Conservation (phyloP, 1,284 basidiomycete genomes). For the Ustilago curta region DNA sequence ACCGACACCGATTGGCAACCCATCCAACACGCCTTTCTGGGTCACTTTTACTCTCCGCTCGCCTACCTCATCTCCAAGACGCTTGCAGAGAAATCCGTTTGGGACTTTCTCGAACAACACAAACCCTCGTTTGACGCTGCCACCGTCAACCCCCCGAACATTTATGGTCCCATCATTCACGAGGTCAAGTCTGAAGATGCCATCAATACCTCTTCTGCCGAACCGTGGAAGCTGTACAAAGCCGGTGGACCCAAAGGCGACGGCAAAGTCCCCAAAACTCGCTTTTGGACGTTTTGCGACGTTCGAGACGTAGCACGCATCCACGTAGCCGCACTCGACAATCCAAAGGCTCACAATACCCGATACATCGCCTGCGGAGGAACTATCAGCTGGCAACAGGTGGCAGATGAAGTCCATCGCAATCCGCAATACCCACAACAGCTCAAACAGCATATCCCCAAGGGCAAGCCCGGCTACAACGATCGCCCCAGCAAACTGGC, state of each 20-base stretch:
- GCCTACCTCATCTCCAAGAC: conserved; percentile 69
- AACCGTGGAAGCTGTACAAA: conserved; percentile 48
- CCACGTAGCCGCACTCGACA: conserved; percentile 42
- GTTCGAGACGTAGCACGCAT: conserved; percentile 46
- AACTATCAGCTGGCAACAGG: conserved; percentile 36
- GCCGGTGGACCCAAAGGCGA: conserved; percentile 37
- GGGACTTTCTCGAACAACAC: conserved; percentile 66
- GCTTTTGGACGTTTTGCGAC: conserved; percentile 43
- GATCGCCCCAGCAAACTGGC: conserved; percentile 32
- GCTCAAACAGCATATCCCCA: conserved; percentile 41
- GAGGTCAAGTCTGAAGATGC: conserved; percentile 35
- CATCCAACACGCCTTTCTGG: conserved; percentile 31
- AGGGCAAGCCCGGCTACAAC: conserved; percentile 27
- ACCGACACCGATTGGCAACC: conserved; percentile 50
- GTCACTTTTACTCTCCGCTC: conserved; percentile 39
- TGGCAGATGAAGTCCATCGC: conserved; percentile 43
- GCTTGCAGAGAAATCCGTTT: conserved; percentile 68
- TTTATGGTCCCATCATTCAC: conserved; percentile 59
- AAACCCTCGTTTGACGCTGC: conserved; percentile 53
- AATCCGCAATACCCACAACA: conserved; percentile 43
- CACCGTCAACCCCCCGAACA: conserved; percentile 52
- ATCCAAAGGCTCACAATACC: conserved; percentile 23
- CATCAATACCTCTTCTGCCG: conserved; percentile 39
- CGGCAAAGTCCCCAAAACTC: conserved; percentile 35
- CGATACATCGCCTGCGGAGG: conserved; percentile 40